Base-by-base conservation (phyloP, 1,284 basidiomycete genomes). In the Cryptococcus floricola region DNA sequence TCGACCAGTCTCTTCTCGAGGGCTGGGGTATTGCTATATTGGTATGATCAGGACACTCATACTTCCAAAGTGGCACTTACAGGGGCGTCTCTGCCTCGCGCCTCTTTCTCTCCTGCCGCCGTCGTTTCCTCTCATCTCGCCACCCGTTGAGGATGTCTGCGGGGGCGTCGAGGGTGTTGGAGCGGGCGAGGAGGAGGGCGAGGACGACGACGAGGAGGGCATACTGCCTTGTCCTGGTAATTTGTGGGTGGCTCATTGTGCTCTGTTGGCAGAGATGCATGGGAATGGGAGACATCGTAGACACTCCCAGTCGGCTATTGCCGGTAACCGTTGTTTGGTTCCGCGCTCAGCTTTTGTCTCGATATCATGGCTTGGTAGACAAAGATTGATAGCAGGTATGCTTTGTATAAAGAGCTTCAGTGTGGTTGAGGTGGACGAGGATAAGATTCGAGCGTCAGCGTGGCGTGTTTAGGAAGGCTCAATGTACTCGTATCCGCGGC, bases 1-100 rank as follows among this genome's bases (percentile, higher is more conserved):
- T 78, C 77, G 5, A 71, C 73, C 59, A 76, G 64, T 64, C 74
- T 73, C 68, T 74, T 75, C 66, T 78, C 77, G 31, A 77, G 54
- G 2, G 73, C 73, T 2, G 75, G 75, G 2, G 75, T 77, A 45
- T 75, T 76, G 13, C 75, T 76, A 34, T 3, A 10, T 14, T 3
- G 2, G 31, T 8, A 10, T 34, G 4, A 34, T 3, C 31, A 34
- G 6, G 31, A 10, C 10, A 34, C 34, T 13, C 23, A 23, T 8
- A 0, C 23, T 23, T 23, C 23, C 3, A 3, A 23, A 37, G 6
- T 10, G 2, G 8, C 2, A 5, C 73, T 51, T 46, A 76, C 75
- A 77, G 62, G 4, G 75, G 75, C 14, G 75, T 77, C 56, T 74
- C 73, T 5, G 54, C 44, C 39, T 74, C 67, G 34, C 71, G 64